Conservation (phyloP, 768 basidiomycete species). For the Mycena galericulata region DNA sequence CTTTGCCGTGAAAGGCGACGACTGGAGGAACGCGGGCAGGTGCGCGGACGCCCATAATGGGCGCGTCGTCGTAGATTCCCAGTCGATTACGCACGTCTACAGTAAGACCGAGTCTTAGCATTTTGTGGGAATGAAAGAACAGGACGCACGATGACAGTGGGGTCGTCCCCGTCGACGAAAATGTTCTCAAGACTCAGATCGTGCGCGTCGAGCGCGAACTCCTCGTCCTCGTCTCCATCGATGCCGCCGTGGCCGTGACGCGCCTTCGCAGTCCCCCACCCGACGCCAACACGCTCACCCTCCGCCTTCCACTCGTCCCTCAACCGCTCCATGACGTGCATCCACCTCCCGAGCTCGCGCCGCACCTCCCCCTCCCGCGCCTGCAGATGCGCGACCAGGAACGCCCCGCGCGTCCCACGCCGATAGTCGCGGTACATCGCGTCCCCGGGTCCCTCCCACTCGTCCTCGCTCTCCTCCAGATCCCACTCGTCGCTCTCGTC, state of each 20-base stretch:
- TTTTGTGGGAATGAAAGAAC: conserved; percentile 22
- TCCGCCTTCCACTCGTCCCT: conserved; percentile 44
- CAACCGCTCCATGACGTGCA: conserved; percentile 73
- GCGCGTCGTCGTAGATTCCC: conserved; percentile 91
- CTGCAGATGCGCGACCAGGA: conserved; percentile 77
- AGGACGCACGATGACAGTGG: conserved; percentile 75
- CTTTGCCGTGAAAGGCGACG: conserved; percentile 78
- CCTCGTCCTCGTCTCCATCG: conserved; percentile 57
- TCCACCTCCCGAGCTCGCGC: conserved; percentile 81
- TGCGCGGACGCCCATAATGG: conserved; percentile 90
- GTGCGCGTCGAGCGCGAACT: conserved; percentile 87
- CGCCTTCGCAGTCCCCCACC: conserved; percentile 7
- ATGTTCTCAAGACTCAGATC: conserved; percentile 89
- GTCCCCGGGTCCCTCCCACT: conserved; percentile 84
- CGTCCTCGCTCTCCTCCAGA: conserved; percentile 80
- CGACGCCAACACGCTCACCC: conserved; percentile 28
- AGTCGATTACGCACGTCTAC: conserved; percentile 90
- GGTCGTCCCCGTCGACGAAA: conserved; percentile 80
- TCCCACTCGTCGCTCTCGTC: conserved; percentile 87
- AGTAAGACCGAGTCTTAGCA: not conserved
- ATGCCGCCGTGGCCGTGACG: conserved; percentile 42
- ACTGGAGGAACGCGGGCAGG: conserved; percentile 82
- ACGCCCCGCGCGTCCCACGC: conserved; percentile 83
- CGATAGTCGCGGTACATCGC: conserved; percentile 87
- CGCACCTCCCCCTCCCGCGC: conserved; percentile 72